Percentiles rank a stretch among this genome's conserved stretches.
phyloP scores from a whole-genome alignment of 352 stramenopile genomes.

The Plasmopara muralis region DNA sequence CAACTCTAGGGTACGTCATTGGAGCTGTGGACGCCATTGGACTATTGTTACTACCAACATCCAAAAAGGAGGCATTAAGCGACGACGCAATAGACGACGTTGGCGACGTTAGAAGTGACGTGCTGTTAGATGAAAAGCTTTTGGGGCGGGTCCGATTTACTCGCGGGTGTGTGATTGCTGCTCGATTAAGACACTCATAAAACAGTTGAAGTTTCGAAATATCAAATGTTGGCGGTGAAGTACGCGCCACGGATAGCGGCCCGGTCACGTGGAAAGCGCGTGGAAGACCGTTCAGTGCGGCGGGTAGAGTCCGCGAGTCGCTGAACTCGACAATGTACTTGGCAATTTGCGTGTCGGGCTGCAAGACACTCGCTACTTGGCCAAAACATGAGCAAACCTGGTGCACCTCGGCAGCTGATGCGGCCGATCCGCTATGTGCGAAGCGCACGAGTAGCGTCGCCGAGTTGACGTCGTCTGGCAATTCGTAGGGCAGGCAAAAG shows the following conservation, averaged over 20 bases:
- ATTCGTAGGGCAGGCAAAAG: conserved; percentile 69
- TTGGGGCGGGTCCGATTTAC: conserved; percentile 29
- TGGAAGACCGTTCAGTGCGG: conserved; percentile 35
- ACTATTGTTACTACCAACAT: conserved; percentile 25
- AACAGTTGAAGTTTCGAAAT: conserved; percentile 59
- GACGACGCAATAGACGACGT: conserved; percentile 62
- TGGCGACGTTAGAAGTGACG: conserved; percentile 56
- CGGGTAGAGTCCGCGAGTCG: conserved; percentile 45
- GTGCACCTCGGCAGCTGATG: conserved; percentile 40
- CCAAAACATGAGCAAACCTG: conserved; percentile 64
- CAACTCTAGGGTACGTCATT: conserved; percentile 18
- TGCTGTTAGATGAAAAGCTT: conserved; percentile 58
- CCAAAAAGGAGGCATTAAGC: conserved; percentile 51
- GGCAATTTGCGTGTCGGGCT: conserved; percentile 32
- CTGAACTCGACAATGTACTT: conserved; percentile 75
- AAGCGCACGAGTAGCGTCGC: conserved; percentile 54
- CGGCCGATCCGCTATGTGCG: conserved; percentile 6
- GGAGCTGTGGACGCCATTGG: conserved; percentile 20
- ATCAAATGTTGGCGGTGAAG: conserved; percentile 48
- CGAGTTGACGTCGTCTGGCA: conserved; percentile 54
- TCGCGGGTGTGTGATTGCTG: conserved; percentile 8
- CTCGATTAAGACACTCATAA: conserved; percentile 37
- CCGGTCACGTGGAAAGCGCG: conserved; percentile 28
- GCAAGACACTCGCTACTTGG: conserved; percentile 66
- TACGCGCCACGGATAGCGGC: conserved; percentile 39